Evolutionary conservation across 345 rosid species (phyloP).

Genomic region (Murraya paniculata): DNA sequence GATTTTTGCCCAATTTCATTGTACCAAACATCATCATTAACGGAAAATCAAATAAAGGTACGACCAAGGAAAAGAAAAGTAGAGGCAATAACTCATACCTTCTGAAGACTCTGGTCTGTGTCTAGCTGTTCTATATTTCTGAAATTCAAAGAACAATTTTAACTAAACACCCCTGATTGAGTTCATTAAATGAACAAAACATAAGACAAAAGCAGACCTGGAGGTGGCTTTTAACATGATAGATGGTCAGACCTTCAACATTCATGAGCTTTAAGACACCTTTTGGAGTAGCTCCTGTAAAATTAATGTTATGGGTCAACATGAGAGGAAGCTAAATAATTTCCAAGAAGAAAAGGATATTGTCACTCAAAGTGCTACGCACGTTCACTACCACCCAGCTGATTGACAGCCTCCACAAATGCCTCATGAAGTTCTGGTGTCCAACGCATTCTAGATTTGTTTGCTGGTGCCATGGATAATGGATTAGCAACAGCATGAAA

Average conservation of each 20-base stretch:
- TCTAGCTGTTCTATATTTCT: constrained; percentile 97
- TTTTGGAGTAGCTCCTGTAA: constrained; percentile 91
- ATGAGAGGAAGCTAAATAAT: constrained; percentile 1
- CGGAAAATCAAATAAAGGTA: neutral
- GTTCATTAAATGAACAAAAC: constrained; percentile 7
- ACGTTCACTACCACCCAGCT: constrained; percentile 91
- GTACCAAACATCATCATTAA: neutral
- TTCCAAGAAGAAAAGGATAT: constrained; percentile 4
- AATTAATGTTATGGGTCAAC: constrained; percentile 20
- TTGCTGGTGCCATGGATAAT: constrained; percentile 30
- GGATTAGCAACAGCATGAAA: constrained; percentile 26
- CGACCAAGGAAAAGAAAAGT: neutral
- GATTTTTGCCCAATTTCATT: constrained; percentile 7
- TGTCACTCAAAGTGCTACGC: constrained; percentile 26
- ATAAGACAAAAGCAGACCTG: constrained; percentile 47
- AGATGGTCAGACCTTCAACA: constrained; percentile 75
- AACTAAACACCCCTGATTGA: constrained; percentile 9
- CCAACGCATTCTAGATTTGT: constrained; percentile 91
- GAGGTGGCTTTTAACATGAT: constrained; percentile 97
- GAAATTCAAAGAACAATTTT: constrained; percentile 28
- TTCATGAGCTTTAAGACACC: constrained; percentile 84
- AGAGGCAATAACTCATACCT: constrained; percentile 34
- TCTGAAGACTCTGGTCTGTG: constrained; percentile 71
- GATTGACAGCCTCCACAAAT: constrained; percentile 85
- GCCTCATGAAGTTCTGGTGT: constrained; percentile 94